phyloP scores from a whole-genome alignment of 2,329 filamentous ascomycete species.

The Aspergillus melleus region DNA sequence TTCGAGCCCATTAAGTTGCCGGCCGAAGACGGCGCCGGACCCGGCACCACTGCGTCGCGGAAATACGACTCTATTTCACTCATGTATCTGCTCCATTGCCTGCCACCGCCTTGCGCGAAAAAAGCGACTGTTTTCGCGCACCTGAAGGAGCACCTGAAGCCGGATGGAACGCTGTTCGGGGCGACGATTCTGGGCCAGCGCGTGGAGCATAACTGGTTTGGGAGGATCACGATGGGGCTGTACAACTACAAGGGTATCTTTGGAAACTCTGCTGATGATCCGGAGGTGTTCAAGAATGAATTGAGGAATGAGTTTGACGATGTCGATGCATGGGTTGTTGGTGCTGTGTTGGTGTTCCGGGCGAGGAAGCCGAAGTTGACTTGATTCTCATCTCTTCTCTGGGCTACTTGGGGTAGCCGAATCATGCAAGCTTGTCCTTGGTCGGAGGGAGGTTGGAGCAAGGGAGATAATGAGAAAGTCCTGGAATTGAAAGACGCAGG shows the following conservation, averaged over 20 bases:
- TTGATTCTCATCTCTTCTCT: background rate
- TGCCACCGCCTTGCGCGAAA: conserved; percentile 31
- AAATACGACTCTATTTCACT: conserved; percentile 47
- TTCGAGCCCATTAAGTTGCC: conserved; percentile 30
- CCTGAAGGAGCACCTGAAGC: conserved; percentile 33
- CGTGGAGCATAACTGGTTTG: conserved; percentile 27
- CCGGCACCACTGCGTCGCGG: background rate
- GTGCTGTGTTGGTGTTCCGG: conserved; percentile 6
- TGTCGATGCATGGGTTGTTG: conserved; percentile 7
- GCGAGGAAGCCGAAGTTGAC: conserved; percentile 1
- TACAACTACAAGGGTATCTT: conserved; percentile 3
- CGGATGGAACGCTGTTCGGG: conserved; percentile 41
- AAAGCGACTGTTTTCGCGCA: conserved; percentile 35
- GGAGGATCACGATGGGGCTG: conserved; percentile 1
- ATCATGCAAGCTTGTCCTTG: too few species aligned
- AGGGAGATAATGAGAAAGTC: too few species aligned
- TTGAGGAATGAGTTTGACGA: conserved; percentile 7
- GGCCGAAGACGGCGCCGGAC: background rate
- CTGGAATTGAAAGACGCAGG: too few species aligned
- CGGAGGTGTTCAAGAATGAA: background rate
- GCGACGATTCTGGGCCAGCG: conserved; percentile 39
- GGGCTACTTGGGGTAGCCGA: too few species aligned
- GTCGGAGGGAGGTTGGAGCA: too few species aligned
- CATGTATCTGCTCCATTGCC: conserved; percentile 47
- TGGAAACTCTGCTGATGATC: background rate